Evolutionary conservation across 2,329 filamentous ascomycete species (phyloP).

Genomic region (Lasiodiplodia sp.): DNA sequence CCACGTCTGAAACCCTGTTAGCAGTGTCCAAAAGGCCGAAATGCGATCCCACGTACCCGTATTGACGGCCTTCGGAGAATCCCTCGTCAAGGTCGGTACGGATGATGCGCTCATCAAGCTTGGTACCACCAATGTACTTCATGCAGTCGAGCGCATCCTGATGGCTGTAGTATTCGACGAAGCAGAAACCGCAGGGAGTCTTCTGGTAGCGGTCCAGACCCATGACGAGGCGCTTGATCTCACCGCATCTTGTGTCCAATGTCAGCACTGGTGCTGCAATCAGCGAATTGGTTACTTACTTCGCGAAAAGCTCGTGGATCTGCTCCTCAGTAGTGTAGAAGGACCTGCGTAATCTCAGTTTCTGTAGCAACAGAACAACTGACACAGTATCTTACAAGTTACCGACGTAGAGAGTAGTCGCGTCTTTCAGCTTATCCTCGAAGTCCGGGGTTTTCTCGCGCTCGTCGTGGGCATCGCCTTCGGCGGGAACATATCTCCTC

Average conservation of each 20-base stretch:
- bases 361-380: not conserved
- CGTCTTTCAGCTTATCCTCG: constrained; percentile 82
- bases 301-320: constrained; percentile 94
- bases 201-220: constrained; percentile 96
- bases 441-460: constrained; percentile 61
- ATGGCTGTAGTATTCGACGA: constrained; percentile 98
- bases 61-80: constrained; percentile 95
- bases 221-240: constrained; percentile 98
- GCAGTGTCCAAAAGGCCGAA: constrained; percentile 1
- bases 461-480: constrained; percentile 65
- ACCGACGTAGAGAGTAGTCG: constrained; percentile 95
- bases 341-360: constrained; percentile 62
- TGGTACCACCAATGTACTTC: constrained; percentile 98
- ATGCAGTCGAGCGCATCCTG: constrained; percentile 96
- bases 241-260: constrained; percentile 68
- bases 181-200: constrained; percentile 98
- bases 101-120: constrained; percentile 96
- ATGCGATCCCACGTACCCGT: constrained; percentile 64
- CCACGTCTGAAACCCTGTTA: constrained; percentile 64
- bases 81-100: constrained; percentile 94
- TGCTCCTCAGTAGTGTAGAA: constrained; percentile 99
- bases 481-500: constrained; percentile 66
- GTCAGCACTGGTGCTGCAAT: constrained; percentile 21
- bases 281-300: constrained; percentile 57
- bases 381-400: constrained; percentile 72